A percentile compares a stretch with the other conserved stretches of the same genome.
Evolutionary conservation across 129 eudicot species (phyloP).

Genomic region (Ambrosia trifida): DNA sequence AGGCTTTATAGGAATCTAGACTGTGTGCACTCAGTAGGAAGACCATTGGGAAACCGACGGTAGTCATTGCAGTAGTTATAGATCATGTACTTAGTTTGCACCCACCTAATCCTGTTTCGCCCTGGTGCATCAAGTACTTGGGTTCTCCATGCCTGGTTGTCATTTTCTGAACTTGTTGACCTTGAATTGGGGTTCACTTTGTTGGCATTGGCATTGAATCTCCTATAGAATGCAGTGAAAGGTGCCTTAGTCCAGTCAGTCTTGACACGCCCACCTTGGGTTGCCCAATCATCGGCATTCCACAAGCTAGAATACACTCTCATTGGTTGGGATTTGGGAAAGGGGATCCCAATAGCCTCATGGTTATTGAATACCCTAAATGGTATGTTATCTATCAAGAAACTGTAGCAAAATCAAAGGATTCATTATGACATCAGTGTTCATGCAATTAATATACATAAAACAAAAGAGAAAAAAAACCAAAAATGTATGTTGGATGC

Average conservation of each 20-base stretch:
- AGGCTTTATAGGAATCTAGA: slow-evolving; percentile 12
- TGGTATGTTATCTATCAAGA: slow-evolving; percentile 33
- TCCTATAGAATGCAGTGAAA: slow-evolving; percentile 20
- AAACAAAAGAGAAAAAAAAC: neutral
- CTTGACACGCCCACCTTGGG: slow-evolving; percentile 38
- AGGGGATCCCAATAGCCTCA: slow-evolving; percentile 22
- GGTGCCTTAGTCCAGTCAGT: slow-evolving; percentile 35
- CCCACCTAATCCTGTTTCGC: slow-evolving; percentile 22
- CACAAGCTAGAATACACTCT: slow-evolving; percentile 38
- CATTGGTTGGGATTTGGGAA: slow-evolving; percentile 35
- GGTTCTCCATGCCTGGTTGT: slow-evolving; percentile 20
- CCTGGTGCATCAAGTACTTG: slow-evolving; percentile 29
- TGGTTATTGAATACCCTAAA: slow-evolving; percentile 33
- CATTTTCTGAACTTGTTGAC: neutral
- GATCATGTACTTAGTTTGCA: slow-evolving; percentile 22
- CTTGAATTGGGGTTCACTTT: slow-evolving; percentile 21
- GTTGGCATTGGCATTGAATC: slow-evolving; percentile 11
- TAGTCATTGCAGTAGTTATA: slow-evolving; percentile 21
- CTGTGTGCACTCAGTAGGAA: slow-evolving; percentile 15
- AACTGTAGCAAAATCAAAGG: slow-evolving; percentile 9
- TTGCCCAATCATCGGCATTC: slow-evolving; percentile 42
- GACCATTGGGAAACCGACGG: slow-evolving; percentile 12
- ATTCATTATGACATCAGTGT: neutral
- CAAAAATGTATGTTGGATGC: too few relatives aligned
- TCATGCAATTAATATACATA: neutral